Base-by-base conservation (phyloP, 2,329 filamentous ascomycete genomes). In the Didymella pinodella region DNA sequence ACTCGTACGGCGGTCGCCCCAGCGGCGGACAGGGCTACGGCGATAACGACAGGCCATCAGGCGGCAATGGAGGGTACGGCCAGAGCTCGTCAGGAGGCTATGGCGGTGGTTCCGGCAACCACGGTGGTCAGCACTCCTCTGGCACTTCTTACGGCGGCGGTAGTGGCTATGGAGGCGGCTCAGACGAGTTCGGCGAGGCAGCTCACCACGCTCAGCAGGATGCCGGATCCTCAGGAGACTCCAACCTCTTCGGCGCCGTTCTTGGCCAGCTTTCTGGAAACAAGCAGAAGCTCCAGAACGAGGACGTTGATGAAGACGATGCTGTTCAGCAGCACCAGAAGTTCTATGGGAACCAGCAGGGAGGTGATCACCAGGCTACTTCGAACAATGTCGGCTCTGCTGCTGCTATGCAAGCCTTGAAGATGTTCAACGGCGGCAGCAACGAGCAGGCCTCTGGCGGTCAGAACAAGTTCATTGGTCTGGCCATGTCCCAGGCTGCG, bases 401-500 rank as follows among this genome's bases (percentile, higher is more conserved):
- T 51, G 91, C 91, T 60, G 92, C 91, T 18, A 88, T 93, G 85
- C 89, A 93, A 77, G 91, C 91, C 0, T 77, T 93, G 65, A 93
- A 93, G 82, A 86, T 89, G 82, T 96, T 96, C 78, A 86, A 84
- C 36, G 82, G 84, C 47, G 84, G 87, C 22, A 76, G 70, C 18
- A 62, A 73, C 20, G 79, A 72, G 32, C 64, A 70, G n/a, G 74
- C 73, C 22, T 72, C 73, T 50, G 76, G 77, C 38, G 86, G 87
- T 66, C 89, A 96, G 83, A 92, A 89, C 75, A 86, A 89, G 62
- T 92, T 97, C 72, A 85, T 97, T 63, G 91, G 90, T 4, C 82
- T 96, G 75, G 93, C 93, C 43, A 93, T 97, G 91, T 87, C 85
- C 8, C 90, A 97, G 81, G 93, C 92, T 32, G 89, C 88, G 71